Evolutionary conservation across 495 filamentous ascomycete species (phyloP), one percentile per base, ranked within the genome.

Genomic region (Tuber calosporum): DNA sequence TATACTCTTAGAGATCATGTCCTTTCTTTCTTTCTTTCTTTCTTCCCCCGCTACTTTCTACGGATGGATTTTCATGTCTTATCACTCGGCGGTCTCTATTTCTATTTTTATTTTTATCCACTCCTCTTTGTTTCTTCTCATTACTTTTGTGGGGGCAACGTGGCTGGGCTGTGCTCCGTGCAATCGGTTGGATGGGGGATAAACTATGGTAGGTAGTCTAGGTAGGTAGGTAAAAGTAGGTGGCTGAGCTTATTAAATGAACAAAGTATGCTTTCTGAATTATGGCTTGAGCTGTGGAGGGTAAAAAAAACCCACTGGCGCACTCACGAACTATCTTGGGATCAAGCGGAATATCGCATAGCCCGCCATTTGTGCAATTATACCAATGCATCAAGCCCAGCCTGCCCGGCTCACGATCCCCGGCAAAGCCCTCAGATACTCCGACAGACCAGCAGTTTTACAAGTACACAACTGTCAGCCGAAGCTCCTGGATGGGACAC

Each of bases 11-110:
- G 53, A 62, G 53, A 17, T 62, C 26, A 17, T n/a, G 13, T 34
- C 15, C 20, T 66, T 69, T 71, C 70, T 53, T 70, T 75, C 67
- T 69, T 75, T 73, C 67, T 76, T 74, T 79, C 70, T 77, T 74
- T 80, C 75, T 78, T 72, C 62, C 74, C 74, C 69, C 76, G 66
- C 7, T 13, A 9, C 22, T 9, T 48, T 48, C 20, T 48, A n/a
- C 11, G 22, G 8, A n/a, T n/a, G 45, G 48, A n/a, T 66, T 77
- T 66, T 79, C 81, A 79, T 68, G 79, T 82, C 82, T 69, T 69
- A n/a, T 69, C 67, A 38, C 40, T 69, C 40, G 20, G 37, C 17
- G 11, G 22, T 38, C 40, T 69, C 15, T 69, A 37, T 68, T 17
- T 17, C n/a, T 39, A 7, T 26, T 68, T 68, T 68, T 30, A 36